Conservation (phyloP, 768 basidiomycete genomes). For the Kwoniella botswanensis region DNA sequence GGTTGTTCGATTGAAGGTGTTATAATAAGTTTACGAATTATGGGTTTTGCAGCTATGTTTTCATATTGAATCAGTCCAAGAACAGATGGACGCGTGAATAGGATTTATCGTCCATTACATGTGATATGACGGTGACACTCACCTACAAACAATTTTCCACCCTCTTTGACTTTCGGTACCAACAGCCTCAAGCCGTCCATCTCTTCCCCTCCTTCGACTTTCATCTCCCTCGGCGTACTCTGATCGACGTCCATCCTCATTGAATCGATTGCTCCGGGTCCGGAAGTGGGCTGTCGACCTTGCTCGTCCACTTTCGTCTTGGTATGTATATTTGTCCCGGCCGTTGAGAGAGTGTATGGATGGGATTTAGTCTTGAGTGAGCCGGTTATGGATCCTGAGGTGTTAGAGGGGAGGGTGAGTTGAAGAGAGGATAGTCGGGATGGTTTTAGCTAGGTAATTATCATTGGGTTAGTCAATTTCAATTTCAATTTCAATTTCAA, state of each 20-base stretch:
- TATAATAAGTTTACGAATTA: slow-evolving; percentile 48
- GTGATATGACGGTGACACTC: slow-evolving; percentile 13
- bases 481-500: not conserved
- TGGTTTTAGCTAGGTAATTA: slow-evolving; percentile 45
- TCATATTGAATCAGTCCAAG: not conserved
- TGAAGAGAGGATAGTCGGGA: slow-evolving; percentile 41
- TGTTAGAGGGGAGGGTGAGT: slow-evolving; percentile 11
- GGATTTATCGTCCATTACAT: not conserved
- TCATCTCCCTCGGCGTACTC: slow-evolving; percentile 31
- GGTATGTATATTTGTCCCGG: slow-evolving; percentile 22
- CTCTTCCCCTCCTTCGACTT: slow-evolving; percentile 52
- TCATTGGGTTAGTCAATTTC: not conserved
- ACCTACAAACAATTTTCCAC: slow-evolving; percentile 50
- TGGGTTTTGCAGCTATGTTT: slow-evolving; percentile 46
- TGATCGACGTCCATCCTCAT: slow-evolving; percentile 42
- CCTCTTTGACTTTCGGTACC: slow-evolving; percentile 41
- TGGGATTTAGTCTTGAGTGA: slow-evolving; percentile 35
- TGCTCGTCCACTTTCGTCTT: slow-evolving; percentile 29
- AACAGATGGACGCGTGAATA: no score
- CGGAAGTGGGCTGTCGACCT: slow-evolving; percentile 41
- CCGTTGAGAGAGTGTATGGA: slow-evolving; percentile 34
- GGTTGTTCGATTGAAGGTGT: slow-evolving; percentile 24
- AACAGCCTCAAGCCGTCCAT: slow-evolving; percentile 54
- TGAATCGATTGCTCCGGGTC: slow-evolving; percentile 43
- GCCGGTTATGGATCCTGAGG: slow-evolving; percentile 18